phyloP scores from a whole-genome alignment of 805 yeast species.

The Saturnispora diversa region DNA sequence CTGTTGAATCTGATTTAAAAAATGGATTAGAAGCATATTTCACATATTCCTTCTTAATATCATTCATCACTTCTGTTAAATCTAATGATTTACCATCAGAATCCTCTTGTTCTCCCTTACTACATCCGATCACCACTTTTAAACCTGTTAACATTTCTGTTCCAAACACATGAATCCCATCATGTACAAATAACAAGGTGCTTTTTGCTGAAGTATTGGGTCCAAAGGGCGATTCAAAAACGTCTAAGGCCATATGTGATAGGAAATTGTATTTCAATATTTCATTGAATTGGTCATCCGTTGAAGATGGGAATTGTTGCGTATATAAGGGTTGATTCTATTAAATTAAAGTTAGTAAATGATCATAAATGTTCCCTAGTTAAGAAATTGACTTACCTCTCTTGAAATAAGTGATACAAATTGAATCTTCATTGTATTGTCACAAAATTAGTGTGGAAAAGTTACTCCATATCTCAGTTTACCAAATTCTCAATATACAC shows the following conservation, averaged over 20 bases:
- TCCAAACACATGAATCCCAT: conserved; percentile 60
- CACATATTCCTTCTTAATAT: conserved; percentile 48
- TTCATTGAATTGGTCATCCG: conserved; percentile 27
- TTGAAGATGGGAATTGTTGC: conserved; percentile 38
- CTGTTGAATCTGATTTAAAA: conserved; percentile 29
- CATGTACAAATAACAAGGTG: conserved; percentile 51
- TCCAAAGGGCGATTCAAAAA: conserved; percentile 45
- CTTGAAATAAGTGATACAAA: conserved; percentile 54
- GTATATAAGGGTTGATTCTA: conserved; percentile 52
- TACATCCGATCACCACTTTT: conserved; percentile 52
- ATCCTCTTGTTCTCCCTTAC: background rate
- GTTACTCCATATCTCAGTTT: too few relatives aligned
- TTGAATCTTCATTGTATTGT: conserved; percentile 30
- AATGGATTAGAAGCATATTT: conserved; percentile 59
- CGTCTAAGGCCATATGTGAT: conserved; percentile 70
- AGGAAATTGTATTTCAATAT: conserved; percentile 57
- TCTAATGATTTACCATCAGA: conserved; percentile 10
- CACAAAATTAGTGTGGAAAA: too few relatives aligned
- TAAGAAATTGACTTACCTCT: conserved; percentile 29
- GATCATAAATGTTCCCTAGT: background rate
- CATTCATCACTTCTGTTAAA: conserved; percentile 29
- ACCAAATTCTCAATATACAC: too few relatives aligned
- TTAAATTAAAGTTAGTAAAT: background rate
- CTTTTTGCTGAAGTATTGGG: conserved; percentile 27
- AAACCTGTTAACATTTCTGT: conserved; percentile 61